Conservation (phyloP, 306 rosid species). For the Begonia peltatifolia region DNA sequence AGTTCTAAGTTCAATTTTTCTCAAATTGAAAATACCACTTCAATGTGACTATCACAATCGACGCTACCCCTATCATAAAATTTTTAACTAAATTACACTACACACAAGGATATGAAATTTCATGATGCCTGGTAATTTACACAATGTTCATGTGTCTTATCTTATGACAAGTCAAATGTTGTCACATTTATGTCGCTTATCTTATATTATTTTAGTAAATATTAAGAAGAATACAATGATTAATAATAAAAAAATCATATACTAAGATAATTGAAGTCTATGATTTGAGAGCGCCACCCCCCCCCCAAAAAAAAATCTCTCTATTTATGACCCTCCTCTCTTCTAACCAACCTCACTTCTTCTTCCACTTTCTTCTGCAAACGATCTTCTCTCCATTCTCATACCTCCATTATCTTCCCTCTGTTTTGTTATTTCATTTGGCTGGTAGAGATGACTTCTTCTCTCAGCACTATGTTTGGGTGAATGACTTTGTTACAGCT, state of each 20-base stretch:
- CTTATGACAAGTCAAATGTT: no score
- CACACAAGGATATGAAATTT: no score
- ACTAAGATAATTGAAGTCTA: no score
- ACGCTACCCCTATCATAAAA: no score
- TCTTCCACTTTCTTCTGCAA: neutral
- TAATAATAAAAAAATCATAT: no score
- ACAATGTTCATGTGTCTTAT: no score
- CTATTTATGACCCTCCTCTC: neutral
- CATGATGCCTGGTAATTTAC: no score
- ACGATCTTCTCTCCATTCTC: neutral
- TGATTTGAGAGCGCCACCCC: neutral
- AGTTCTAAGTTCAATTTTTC: no score
- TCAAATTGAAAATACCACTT: no score
- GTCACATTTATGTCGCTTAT: neutral
- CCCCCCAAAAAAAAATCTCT: neutral
- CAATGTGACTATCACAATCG: no score
- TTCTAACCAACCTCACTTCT: neutral
- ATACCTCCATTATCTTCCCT: neutral
- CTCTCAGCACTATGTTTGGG: constrained; percentile 50
- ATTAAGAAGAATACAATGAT: neutral
- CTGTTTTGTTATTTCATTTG: constrained; percentile 14
- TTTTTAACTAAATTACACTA: no score
- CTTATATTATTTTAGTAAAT: no score
- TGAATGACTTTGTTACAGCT: constrained; percentile 76
- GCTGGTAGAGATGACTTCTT: constrained; percentile 29